Evolutionary conservation across 192 early-diverging fungal genomes (phyloP), one percentile per base, ranked within the genome.

Genomic region (Podila horticola): DNA sequence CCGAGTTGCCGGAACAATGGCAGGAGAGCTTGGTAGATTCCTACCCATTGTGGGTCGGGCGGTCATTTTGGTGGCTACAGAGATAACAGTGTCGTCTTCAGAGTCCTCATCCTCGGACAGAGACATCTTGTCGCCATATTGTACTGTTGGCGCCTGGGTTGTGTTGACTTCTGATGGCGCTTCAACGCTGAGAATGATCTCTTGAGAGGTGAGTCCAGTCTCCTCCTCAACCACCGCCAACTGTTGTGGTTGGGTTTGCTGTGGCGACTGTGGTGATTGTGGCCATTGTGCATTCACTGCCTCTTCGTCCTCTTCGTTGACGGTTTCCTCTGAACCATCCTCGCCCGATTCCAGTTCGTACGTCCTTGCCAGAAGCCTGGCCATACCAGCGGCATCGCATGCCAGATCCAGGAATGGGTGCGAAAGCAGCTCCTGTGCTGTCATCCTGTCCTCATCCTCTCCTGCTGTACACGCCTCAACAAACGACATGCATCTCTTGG

Each of bases 331-430:
- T 24, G 52, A 55, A 24, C 7, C 52, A 55, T 55, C 48, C 6
- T 49, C 69, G n/a, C 59, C 69, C 24, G 75, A 57, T 24, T 79
- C 75, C 31, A 79, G 57, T 12, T 66, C 75, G 58, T 79, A 79
- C 5, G 75, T 79, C 28, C 75, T 55, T 5, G 34, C 58, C 4
- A 79, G 60, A 29, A 79, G 36, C 36, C 29, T 31, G 3, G 69
- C 69, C 75, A 79, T 79, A 11, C 51, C 59, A 7, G 64, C 58
- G 30, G 58, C 3, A 36, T 79, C 75, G 38, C 75, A 79, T 12
- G 75, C 75, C 11, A 72, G 33, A 26, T 66, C 69, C 38, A 79
- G 50, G 36, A 79, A 79, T n/a, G 75, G 75, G 59, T 79, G 75
- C 11, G 10, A 36, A 6, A 79, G 52, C 15, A 79, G 38, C n/a